Percentiles rank a stretch among this genome's conserved stretches.
Evolutionary conservation across 2,329 filamentous ascomycete genomes (phyloP).

Genomic region (Ascocoryne sarcoides): DNA sequence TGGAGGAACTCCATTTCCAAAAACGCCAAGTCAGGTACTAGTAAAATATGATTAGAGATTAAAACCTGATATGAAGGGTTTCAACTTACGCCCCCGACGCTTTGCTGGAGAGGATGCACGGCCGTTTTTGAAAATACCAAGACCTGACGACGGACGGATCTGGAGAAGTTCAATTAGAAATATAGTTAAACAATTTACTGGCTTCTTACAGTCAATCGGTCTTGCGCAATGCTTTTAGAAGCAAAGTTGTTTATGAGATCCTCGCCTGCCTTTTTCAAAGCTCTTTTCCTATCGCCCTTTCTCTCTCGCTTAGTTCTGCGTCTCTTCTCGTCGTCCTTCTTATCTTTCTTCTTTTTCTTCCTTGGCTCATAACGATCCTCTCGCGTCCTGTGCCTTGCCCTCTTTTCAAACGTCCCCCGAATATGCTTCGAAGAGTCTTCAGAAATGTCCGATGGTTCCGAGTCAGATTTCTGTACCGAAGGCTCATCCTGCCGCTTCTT

Average conservation of each 20-base stretch:
- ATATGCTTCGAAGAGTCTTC: neutral
- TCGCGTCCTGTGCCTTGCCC: constrained; percentile 46
- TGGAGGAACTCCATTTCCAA: constrained; percentile 41
- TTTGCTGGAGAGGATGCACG: constrained; percentile 29
- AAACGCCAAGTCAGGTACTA: constrained; percentile 45
- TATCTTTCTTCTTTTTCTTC: constrained; percentile 19
- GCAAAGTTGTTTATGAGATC: constrained; percentile 48
- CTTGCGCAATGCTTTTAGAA: constrained; percentile 42
- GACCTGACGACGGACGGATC: constrained; percentile 31
- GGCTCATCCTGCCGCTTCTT: constrained; percentile 9
- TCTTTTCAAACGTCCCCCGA: constrained; percentile 34
- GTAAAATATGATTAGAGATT: neutral
- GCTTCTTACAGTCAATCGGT: constrained; percentile 42
- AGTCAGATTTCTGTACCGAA: neutral
- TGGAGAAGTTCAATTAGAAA: constrained; percentile 12
- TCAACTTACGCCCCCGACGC: constrained; percentile 31
- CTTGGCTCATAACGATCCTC: constrained; percentile 46
- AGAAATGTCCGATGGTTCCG: neutral
- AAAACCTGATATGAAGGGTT: neutral
- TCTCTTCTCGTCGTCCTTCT: constrained; percentile 23
- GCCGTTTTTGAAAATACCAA: constrained; percentile 39
- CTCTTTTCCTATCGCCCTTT: constrained; percentile 14
- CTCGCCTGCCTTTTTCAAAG: constrained; percentile 25
- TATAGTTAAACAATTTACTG: neutral
- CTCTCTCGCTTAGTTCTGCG: constrained; percentile 11